Base-by-base conservation (phyloP, 2,329 filamentous ascomycete genomes). In the Amylocarpus encephaloides region DNA sequence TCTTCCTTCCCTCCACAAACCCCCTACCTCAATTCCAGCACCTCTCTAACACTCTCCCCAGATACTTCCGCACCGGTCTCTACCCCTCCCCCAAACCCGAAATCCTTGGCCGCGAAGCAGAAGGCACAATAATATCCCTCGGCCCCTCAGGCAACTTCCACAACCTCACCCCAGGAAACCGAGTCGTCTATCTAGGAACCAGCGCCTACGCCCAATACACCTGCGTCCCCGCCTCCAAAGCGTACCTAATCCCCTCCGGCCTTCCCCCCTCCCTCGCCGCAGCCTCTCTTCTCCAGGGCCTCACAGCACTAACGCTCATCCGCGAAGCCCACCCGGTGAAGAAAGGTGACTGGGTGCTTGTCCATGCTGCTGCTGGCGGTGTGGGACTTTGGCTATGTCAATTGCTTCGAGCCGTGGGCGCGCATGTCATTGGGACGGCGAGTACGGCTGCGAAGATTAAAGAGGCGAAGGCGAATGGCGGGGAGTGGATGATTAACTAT, bases 21-120 rank as follows among this genome's bases (percentile, higher is more conserved):
- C n/a, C 16, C 19, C 18, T 10, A 3, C 12, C 3, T 34, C 2
- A n/a, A n/a, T n/a, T n/a, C 13, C 44, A 48, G 44, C 9, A 19
- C 22, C 43, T 36, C 16, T 11, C 9, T 10, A 22, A 18, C 18
- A 29, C 3, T 9, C 5, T 16, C 12, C 16, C 47, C 55, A 82
- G 76, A 34, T 95, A 95, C 71, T 94, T 91, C 78, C 88, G 91
- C 66, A 82, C 78, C n/a, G 91, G 91, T 12, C 79, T 95, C 41
- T 95, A 95, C 74, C 71, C 82, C 1, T 76, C 85, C 0, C 67
- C 72, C 1, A 82, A 87, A 61, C 91, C 90, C 3, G 78, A 87
- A 61, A 82, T 84, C 43, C 83, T 92, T 15, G 91, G 91, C 54
- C 85, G 86, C 62, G 91, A 96, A 73, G 87, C 77, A 51, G 78